Base-by-base conservation (phyloP, 768 basidiomycete species). In the Cystoderma amianthinum region DNA sequence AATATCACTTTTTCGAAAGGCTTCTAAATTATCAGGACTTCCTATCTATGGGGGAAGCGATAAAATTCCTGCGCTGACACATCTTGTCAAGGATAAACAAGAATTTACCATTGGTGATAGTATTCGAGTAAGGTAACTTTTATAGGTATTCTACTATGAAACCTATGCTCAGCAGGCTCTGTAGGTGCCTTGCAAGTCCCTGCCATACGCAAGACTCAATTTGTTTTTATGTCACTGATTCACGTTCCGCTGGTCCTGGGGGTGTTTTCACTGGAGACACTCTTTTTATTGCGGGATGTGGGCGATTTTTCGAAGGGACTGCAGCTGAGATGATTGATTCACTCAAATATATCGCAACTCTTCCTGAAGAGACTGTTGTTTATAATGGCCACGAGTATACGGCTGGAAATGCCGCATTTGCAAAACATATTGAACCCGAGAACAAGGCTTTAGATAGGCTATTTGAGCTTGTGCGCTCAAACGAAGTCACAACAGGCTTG, bases 191-290 rank as follows among this genome's bases (percentile, higher is more conserved):
- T 17, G 82, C 87, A 18, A 93, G 89, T 1, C 89, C 92, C 1
- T 94, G 92, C 62, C 95, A 97, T 60, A 98, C 95, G 2, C 87
- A 88, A 57, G 95, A 97, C 62, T 96, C 94, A 12, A 94, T 95
- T 51, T 96, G 88, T 68, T 98, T 81, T 68, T 74, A 85, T 57
- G 74, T 81, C 41, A 89, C 84, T 22, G 65, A 72, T 44, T 59
- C 68, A 16, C 16, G 23, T 24, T 48, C 57, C 17, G 61, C 75
- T 18, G 52, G 66, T 36, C 67, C 84, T 0, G 84, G 85, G 15
- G 84, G 71, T 12, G 89, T 97, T 25, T 95, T 98, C 62, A 96
- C 95, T 0, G 95, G 95, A 12, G 92, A 96, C 56, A 96, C 92
- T 1, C 78, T 96, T 41, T 95, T 96, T 68, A 68, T 75, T 58